These are phyloP conservation scores for Vachellia pachyceras DNA, from an alignment of 306 rosid genomes.

Conservation along the genomic window DNA sequence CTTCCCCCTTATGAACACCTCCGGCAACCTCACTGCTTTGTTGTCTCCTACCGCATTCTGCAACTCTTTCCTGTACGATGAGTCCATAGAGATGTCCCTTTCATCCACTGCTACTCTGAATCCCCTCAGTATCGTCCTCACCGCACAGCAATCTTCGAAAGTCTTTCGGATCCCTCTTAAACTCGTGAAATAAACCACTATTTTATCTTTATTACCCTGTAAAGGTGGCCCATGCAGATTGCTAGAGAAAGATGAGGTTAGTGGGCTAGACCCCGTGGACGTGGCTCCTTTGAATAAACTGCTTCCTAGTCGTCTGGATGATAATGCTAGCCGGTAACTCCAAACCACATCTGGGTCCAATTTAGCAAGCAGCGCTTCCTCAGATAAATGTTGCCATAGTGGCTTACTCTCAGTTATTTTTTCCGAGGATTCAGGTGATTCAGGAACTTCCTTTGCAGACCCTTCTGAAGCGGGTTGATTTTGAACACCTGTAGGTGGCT, in stretches of 20 bases:
- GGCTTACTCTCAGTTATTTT: constrained; percentile 40
- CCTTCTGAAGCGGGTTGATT: constrained; percentile 32
- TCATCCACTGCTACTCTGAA: constrained; percentile 59
- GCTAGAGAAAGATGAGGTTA: constrained; percentile 29
- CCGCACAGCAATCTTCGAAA: constrained; percentile 56
- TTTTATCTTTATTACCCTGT: constrained; percentile 45
- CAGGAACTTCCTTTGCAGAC: constrained; percentile 34
- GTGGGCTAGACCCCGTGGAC: constrained; percentile 49
- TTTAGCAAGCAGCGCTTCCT: constrained; percentile 59
- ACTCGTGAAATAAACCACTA: constrained; percentile 58
- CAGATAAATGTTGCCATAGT: constrained; percentile 65
- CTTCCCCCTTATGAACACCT: constrained; percentile 53
- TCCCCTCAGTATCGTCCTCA: constrained; percentile 50
- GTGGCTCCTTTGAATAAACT: constrained; percentile 10
- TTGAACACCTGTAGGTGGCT: constrained; percentile 7
- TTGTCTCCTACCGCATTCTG: constrained; percentile 43
- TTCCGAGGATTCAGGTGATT: constrained; percentile 29
- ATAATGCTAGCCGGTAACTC: constrained; percentile 56
- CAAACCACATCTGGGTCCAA: constrained; percentile 58
- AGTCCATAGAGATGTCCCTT: constrained; percentile 65
- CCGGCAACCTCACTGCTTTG: constrained; percentile 47
- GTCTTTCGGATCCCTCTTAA: constrained; percentile 61
- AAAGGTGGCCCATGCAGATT: constrained; percentile 31
- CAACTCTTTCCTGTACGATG: constrained; percentile 51
- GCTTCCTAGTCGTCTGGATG: constrained; percentile 45